These are phyloP conservation scores for Curvularia sp. DNA, from an alignment of 2,329 filamentous ascomycete species.

Conservation along the genomic window DNA sequence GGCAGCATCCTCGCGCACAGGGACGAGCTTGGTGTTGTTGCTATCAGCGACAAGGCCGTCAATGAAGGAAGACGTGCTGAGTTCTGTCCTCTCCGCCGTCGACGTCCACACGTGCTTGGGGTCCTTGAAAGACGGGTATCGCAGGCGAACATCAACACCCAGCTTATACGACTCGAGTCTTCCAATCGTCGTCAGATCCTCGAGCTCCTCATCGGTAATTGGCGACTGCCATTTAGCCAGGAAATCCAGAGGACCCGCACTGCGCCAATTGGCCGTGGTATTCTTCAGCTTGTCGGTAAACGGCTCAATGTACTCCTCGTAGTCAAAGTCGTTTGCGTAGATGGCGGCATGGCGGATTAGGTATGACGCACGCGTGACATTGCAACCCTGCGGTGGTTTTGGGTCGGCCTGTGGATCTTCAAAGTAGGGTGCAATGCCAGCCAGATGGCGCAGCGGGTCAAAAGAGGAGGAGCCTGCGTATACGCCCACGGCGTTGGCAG, in stretches of 20 bases:
- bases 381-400: slow-evolving; percentile 58
- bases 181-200: slow-evolving; percentile 68
- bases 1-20: slow-evolving; percentile 63
- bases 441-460: slow-evolving; percentile 58
- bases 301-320: slow-evolving; percentile 59
- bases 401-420: slow-evolving; percentile 58
- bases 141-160: slow-evolving; percentile 64
- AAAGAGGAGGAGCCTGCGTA: slow-evolving; percentile 44
- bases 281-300: slow-evolving; percentile 65
- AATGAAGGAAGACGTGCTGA: slow-evolving; percentile 65
- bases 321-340: slow-evolving; percentile 61
- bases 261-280: slow-evolving; percentile 64
- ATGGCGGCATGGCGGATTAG: slow-evolving; percentile 60
- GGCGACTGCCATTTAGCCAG: slow-evolving; percentile 64
- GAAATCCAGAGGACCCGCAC: slow-evolving; percentile 63
- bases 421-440: slow-evolving; percentile 60
- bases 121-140: slow-evolving; percentile 62
- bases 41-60: slow-evolving; percentile 62
- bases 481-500: slow-evolving; percentile 37
- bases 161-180: slow-evolving; percentile 66
- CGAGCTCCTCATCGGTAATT: slow-evolving; percentile 62
- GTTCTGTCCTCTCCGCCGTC: slow-evolving; percentile 66
- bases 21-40: slow-evolving; percentile 62
- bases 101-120: slow-evolving; percentile 67
- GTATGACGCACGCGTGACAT: slow-evolving; percentile 58